Conservation (phyloP, 352 stramenopile genomes). For the Pythium biforme region DNA sequence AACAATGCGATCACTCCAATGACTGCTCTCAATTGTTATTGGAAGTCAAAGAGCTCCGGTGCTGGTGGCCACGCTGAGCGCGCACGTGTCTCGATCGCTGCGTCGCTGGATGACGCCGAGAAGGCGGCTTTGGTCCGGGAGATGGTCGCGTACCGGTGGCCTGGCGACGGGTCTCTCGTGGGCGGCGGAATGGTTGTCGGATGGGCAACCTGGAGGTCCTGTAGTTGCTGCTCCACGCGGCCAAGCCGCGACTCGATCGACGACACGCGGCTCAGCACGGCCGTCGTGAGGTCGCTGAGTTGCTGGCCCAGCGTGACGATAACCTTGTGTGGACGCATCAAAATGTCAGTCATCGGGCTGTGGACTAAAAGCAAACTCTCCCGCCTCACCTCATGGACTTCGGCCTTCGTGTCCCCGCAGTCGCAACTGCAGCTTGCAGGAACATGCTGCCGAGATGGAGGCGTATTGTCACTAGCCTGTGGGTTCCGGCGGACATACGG, state of each 20-base stretch:
- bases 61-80: constrained; percentile 14
- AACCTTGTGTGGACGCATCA: not conserved
- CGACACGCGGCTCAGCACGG: constrained; percentile 24
- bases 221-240: constrained; percentile 23
- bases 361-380: not conserved
- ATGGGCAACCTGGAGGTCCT: constrained; percentile 1
- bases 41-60: constrained; percentile 18
- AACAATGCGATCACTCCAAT: constrained; percentile 4
- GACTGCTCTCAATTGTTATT: constrained; percentile 7
- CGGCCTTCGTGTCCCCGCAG: constrained; percentile 18
- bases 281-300: constrained; percentile 29
- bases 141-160: not conserved
- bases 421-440: constrained; percentile 5
- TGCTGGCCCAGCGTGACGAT: constrained; percentile 25
- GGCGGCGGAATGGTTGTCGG: not conserved
- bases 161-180: not conserved
- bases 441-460: not conserved
- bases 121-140: constrained; percentile 7
- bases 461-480: not conserved
- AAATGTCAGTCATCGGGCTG: not conserved
- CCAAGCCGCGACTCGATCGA: constrained; percentile 21
- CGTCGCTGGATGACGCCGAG: not conserved
- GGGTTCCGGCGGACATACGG: not conserved
- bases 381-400: constrained; percentile 29
- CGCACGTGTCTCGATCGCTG: not conserved